Evolutionary conservation across 345 rosid species (phyloP).

Genomic region (Populus simonii): DNA sequence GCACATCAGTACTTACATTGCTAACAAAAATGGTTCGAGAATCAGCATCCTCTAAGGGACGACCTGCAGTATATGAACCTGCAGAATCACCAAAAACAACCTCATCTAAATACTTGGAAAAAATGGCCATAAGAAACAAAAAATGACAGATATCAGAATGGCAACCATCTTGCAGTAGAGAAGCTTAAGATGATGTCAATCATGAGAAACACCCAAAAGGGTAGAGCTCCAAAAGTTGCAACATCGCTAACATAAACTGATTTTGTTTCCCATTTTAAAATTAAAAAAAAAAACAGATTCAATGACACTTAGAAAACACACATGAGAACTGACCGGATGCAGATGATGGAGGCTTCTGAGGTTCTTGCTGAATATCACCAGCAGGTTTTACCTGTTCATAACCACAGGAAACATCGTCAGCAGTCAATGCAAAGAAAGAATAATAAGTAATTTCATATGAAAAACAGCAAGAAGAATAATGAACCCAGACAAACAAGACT

Average conservation of each 20-base stretch:
- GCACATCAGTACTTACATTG: conserved; percentile 53
- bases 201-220: not conserved
- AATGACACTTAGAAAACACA: not conserved
- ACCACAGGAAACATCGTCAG: conserved; percentile 7
- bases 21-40: conserved; percentile 84
- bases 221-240: not conserved
- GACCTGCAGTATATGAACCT: conserved; percentile 55
- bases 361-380: conserved; percentile 32
- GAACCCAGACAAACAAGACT: not conserved
- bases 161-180: not conserved
- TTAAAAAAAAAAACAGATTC: not conserved
- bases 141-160: not conserved
- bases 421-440: not conserved
- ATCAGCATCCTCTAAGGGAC: conserved; percentile 74
- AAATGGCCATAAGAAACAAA: not conserved
- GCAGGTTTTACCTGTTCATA: conserved; percentile 49
- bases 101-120: not conserved
- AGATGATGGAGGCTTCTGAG: conserved; percentile 40
- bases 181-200: not conserved
- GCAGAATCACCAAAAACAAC: conserved; percentile 22
- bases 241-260: not conserved
- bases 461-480: not conserved
- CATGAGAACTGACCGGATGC: conserved; percentile 52
- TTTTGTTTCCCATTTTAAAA: not conserved
- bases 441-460: not conserved